A percentile compares a stretch with the other conserved stretches of the same genome.
Conservation (phyloP, 2,329 filamentous ascomycete species). For the Orbilia blumenaviensis region DNA sequence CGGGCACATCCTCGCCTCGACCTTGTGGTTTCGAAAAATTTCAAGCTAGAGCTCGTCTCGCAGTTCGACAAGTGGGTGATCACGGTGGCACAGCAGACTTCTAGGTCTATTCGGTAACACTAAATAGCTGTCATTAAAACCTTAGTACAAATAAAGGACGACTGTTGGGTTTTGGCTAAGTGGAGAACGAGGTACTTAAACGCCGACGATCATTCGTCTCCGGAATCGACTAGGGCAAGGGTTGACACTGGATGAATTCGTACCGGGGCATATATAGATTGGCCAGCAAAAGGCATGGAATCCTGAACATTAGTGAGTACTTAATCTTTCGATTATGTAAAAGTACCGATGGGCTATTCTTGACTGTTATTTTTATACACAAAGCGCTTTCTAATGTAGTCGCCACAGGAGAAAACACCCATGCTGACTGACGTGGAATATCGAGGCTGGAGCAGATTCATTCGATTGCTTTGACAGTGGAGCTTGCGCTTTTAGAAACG, state of each 20-base stretch:
- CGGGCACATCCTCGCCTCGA: neutral
- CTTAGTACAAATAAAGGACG: neutral
- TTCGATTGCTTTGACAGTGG: neutral
- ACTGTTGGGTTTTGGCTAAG: neutral
- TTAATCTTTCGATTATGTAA: neutral
- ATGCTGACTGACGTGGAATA: slow-evolving; percentile 12
- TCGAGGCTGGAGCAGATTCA: neutral
- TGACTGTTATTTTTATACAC: neutral
- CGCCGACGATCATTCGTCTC: neutral
- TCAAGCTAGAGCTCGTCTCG: neutral
- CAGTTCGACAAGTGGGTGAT: neutral
- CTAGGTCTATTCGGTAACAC: neutral
- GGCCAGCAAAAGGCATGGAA: neutral
- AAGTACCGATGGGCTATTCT: neutral
- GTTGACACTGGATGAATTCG: neutral
- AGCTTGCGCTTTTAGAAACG: slow-evolving; percentile 8
- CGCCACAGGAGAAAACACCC: neutral
- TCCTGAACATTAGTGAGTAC: neutral
- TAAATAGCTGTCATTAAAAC: neutral
- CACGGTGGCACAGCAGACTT: neutral
- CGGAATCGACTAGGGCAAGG: neutral
- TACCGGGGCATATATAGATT: neutral
- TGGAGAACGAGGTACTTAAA: neutral
- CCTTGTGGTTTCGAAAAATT: neutral
- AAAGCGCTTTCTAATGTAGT: neutral